Percentiles rank a stretch among this genome's conserved stretches.
Evolutionary conservation across 805 yeast species (phyloP).

Genomic region (Dipodascus geniculatus): DNA sequence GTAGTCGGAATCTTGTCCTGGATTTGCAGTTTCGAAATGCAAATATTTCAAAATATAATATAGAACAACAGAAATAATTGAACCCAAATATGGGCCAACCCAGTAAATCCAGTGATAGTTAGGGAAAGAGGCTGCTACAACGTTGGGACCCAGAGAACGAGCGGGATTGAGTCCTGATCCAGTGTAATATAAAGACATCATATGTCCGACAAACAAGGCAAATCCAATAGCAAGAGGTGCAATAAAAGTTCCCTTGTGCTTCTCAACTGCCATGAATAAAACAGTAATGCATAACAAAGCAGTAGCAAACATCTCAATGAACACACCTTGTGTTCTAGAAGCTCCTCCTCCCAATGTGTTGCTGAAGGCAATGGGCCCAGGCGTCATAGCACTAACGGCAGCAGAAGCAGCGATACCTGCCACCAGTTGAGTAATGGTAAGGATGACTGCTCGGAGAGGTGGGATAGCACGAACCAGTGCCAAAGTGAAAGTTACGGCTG

Average conservation of each 20-base stretch:
- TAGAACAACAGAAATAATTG: slow-evolving; percentile 50
- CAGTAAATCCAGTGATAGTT: slow-evolving; percentile 84
- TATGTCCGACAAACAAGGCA: slow-evolving; percentile 69
- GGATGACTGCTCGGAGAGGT: slow-evolving; percentile 55
- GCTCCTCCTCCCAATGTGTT: slow-evolving; percentile 62
- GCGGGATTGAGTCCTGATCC: slow-evolving; percentile 94
- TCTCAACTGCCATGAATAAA: slow-evolving; percentile 73
- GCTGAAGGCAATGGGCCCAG: slow-evolving; percentile 62
- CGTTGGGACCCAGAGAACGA: slow-evolving; percentile 73
- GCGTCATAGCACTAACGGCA: slow-evolving; percentile 76
- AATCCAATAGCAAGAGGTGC: slow-evolving; percentile 81
- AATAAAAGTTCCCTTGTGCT: slow-evolving; percentile 58
- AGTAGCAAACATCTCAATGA: slow-evolving; percentile 75
- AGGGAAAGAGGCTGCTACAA: slow-evolving; percentile 66
- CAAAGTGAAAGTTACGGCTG: slow-evolving; percentile 71
- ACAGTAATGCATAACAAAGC: slow-evolving; percentile 64
- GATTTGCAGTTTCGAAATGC: slow-evolving; percentile 58
- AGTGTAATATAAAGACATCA: slow-evolving; percentile 69
- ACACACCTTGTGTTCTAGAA: slow-evolving; percentile 63
- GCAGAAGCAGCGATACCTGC: slow-evolving; percentile 93
- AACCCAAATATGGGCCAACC: slow-evolving; percentile 77
- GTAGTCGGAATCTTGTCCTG: slow-evolving; percentile 52
- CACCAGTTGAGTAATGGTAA: slow-evolving; percentile 57
- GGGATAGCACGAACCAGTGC: slow-evolving; percentile 61
- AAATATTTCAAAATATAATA: slow-evolving; percentile 56